phyloP scores from a whole-genome alignment of 805 yeast genomes.

The Zygoascus flipseniorum region DNA sequence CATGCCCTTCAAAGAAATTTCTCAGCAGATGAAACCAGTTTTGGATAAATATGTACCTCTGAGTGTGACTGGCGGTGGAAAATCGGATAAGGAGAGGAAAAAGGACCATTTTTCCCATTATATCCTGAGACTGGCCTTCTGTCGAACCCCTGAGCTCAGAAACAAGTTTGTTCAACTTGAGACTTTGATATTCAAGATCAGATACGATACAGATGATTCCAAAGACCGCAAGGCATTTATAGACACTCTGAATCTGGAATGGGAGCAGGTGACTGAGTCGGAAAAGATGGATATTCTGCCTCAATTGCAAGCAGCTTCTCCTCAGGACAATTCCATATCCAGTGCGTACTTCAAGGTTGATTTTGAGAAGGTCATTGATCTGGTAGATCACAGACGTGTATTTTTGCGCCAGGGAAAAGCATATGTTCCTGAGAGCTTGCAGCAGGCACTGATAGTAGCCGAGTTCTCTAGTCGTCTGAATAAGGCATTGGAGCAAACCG shows the following conservation, averaged over 20 bases:
- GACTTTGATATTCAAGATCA: constrained; percentile 57
- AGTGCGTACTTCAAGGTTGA: constrained; percentile 77
- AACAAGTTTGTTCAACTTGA: constrained; percentile 74
- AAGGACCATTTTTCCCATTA: constrained; percentile 92
- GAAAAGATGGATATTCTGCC: constrained; percentile 48
- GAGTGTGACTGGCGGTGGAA: constrained; percentile 27
- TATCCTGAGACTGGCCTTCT: constrained; percentile 80
- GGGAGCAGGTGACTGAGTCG: constrained; percentile 56
- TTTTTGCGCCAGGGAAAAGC: constrained; percentile 63
- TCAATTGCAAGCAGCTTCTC: constrained; percentile 43
- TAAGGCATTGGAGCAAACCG: constrained; percentile 52
- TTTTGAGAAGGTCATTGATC: constrained; percentile 73
- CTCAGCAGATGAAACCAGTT: constrained; percentile 54
- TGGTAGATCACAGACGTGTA: constrained; percentile 66
- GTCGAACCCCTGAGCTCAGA: constrained; percentile 73
- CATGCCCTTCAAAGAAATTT: constrained; percentile 56
- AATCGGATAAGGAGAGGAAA: constrained; percentile 47
- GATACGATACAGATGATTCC: constrained; percentile 57
- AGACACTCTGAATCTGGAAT: constrained; percentile 53
- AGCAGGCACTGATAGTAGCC: constrained; percentile 55
- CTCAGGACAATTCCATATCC: constrained; percentile 13
- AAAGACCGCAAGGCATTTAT: constrained; percentile 67
- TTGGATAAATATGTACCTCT: constrained; percentile 60
- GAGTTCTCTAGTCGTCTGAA: constrained; percentile 55
- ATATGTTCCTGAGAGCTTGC: constrained; percentile 76